A percentile compares a stretch with the other conserved stretches of the same genome.
Evolutionary conservation across 495 filamentous ascomycete genomes (phyloP).

Genomic region (Aspergillus cristatus): DNA sequence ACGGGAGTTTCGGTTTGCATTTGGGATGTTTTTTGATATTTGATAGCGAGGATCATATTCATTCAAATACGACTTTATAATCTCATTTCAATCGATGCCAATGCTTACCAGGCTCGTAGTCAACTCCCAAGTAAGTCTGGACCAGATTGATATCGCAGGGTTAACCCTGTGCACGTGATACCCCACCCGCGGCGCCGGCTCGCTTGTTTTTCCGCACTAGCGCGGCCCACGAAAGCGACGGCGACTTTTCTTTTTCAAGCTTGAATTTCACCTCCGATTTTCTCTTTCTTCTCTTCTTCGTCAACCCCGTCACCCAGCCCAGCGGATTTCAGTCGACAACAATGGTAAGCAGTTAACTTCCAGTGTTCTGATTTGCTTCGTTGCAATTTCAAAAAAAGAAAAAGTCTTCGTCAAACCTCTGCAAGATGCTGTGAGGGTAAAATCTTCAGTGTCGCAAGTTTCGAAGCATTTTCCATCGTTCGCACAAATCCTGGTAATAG

Average conservation of each 20-base stretch:
- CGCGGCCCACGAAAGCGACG: slow-evolving; percentile 28
- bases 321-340: slow-evolving; percentile 40
- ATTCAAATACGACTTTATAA: background rate
- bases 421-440: slow-evolving; percentile 30
- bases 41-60: too few species aligned
- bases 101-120: slow-evolving; percentile 2
- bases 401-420: too few species aligned
- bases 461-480: slow-evolving; percentile 35
- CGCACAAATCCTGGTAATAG: slow-evolving; percentile 22
- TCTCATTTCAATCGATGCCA: too few species aligned
- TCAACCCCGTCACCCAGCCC: slow-evolving; percentile 35
- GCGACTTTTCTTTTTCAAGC: slow-evolving; percentile 10
- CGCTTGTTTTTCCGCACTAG: slow-evolving; percentile 18
- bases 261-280: slow-evolving; percentile 16
- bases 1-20: too few species aligned
- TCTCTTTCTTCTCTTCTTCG: slow-evolving; percentile 21
- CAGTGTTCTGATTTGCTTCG: slow-evolving; percentile 20
- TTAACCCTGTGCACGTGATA: slow-evolving; percentile 16
- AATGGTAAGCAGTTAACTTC: slow-evolving; percentile 40
- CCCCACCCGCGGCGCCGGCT: slow-evolving; percentile 1
- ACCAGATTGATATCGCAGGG: slow-evolving; percentile 2
- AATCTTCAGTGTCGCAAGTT: slow-evolving; percentile 21
- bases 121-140: background rate
- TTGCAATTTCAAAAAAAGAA: too few species aligned
- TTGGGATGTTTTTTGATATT: too few species aligned